Conservation (phyloP, 805 yeast species). For the Zygoascus flipseniorum region DNA sequence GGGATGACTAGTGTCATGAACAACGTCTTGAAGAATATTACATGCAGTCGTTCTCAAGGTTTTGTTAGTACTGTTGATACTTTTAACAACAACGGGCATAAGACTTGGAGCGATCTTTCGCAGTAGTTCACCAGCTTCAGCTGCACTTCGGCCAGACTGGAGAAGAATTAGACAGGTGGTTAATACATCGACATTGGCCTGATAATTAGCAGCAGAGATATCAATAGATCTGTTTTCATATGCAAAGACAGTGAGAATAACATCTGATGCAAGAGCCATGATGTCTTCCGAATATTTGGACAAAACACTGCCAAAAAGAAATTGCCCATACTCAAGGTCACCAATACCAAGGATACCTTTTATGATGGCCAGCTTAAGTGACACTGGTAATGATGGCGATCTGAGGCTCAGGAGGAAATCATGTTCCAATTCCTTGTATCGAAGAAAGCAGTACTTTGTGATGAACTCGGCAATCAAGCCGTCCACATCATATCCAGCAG, state of each 20-base stretch:
- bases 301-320: slow-evolving; percentile 4
- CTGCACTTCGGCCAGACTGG: not conserved
- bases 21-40: slow-evolving; percentile 9
- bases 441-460: slow-evolving; percentile 8
- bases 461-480: slow-evolving; percentile 11
- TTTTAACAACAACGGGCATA: slow-evolving; percentile 4
- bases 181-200: slow-evolving; percentile 7
- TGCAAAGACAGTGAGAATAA: slow-evolving; percentile 5
- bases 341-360: slow-evolving; percentile 10
- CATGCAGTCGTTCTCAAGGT: slow-evolving; percentile 9
- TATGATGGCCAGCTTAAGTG: slow-evolving; percentile 10
- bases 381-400: slow-evolving; percentile 2
- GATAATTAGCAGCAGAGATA: not conserved
- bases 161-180: not conserved
- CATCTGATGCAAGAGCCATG: slow-evolving; percentile 4
- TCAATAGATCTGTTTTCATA: slow-evolving; percentile 4
- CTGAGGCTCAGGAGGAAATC: slow-evolving; percentile 9
- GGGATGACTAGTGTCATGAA: slow-evolving; percentile 1
- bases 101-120: not conserved
- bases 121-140: not conserved
- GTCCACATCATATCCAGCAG: slow-evolving; percentile 7
- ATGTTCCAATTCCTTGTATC: slow-evolving; percentile 1
- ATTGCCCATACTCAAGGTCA: slow-evolving; percentile 9
- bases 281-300: not conserved
- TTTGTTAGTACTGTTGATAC: slow-evolving; percentile 10